Conservation (phyloP, 192 early-diverging fungal genomes). For the Dissophora globulifera region DNA sequence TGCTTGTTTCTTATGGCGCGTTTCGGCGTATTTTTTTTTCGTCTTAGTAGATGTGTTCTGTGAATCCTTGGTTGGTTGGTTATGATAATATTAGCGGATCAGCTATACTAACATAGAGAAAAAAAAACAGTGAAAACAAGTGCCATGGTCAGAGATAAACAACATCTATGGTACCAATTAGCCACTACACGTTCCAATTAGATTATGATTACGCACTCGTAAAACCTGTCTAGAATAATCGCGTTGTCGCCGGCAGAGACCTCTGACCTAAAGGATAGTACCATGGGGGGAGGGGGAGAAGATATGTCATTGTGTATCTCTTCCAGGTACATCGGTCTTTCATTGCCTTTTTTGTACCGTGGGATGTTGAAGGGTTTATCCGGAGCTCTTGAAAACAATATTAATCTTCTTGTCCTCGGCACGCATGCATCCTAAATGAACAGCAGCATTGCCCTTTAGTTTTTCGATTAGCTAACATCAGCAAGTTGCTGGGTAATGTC, state of each 20-base stretch:
- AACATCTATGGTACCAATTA: too few species aligned
- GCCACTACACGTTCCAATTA: background rate
- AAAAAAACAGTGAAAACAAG: too few species aligned
- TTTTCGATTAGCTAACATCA: slow-evolving; percentile 7
- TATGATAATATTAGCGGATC: slow-evolving; percentile 15
- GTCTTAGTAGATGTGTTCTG: background rate
- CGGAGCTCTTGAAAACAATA: slow-evolving; percentile 29
- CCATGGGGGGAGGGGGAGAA: background rate
- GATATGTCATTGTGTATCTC: too few species aligned
- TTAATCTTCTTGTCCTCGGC: slow-evolving; percentile 39
- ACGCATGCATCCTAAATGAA: slow-evolving; percentile 28
- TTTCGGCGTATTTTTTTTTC: slow-evolving; percentile 8
- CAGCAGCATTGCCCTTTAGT: slow-evolving; percentile 6
- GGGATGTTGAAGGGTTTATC: slow-evolving; percentile 42
- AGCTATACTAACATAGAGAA: slow-evolving; percentile 20
- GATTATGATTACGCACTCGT: slow-evolving; percentile 17
- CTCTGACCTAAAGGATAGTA: slow-evolving; percentile 19
- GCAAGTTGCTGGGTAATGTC: too few species aligned
- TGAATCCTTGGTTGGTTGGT: background rate
- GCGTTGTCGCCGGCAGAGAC: slow-evolving; percentile 19
- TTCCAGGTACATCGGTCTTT: too few species aligned
- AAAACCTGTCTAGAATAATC: slow-evolving; percentile 35
- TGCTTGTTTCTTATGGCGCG: background rate
- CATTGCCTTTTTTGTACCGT: too few species aligned
- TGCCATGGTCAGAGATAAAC: too few species aligned